These are phyloP conservation scores for Candolleomyces efflorescens DNA, from an alignment of 768 basidiomycete genomes.

Conservation along the genomic window DNA sequence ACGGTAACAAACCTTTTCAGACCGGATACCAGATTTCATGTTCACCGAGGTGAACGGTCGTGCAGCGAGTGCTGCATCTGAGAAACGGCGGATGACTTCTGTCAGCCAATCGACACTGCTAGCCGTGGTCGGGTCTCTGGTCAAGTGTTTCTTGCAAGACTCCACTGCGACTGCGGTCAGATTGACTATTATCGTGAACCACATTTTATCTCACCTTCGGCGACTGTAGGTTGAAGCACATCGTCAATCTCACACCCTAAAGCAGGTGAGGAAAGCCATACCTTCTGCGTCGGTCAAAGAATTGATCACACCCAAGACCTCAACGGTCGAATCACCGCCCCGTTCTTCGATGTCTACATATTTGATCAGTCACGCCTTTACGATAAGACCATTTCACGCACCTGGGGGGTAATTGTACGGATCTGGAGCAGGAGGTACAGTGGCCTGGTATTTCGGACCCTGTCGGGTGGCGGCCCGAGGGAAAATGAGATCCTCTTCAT, in stretches of 20 bases:
- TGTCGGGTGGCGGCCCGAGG: slow-evolving; percentile 91
- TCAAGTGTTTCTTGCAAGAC: slow-evolving; percentile 53
- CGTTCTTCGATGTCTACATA: slow-evolving; percentile 56
- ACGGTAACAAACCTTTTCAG: slow-evolving; percentile 54
- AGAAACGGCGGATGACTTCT: slow-evolving; percentile 68
- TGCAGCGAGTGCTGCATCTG: slow-evolving; percentile 58
- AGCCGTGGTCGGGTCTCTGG: slow-evolving; percentile 46
- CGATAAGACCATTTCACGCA: slow-evolving; percentile 13
- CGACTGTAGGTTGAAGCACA: slow-evolving; percentile 34
- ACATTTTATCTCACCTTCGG: slow-evolving; percentile 44
- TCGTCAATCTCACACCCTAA: slow-evolving; percentile 19
- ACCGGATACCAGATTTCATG: slow-evolving; percentile 52
- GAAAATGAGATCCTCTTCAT: slow-evolving; percentile 96
- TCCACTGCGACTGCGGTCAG: slow-evolving; percentile 47
- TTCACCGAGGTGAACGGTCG: slow-evolving; percentile 57
- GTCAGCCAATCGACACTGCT: slow-evolving; percentile 79
- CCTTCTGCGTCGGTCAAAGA: slow-evolving; percentile 65
- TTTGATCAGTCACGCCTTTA: neutral
- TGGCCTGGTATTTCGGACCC: slow-evolving; percentile 81
- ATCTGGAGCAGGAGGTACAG: slow-evolving; percentile 45
- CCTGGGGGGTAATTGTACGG: slow-evolving; percentile 35
- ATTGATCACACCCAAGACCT: slow-evolving; percentile 63
- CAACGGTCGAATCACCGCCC: slow-evolving; percentile 69
- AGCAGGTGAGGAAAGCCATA: slow-evolving; percentile 30
- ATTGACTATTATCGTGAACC: neutral